Evolutionary conservation across 306 rosid genomes (phyloP).

Genomic region (Cicer pinnatifidum): DNA sequence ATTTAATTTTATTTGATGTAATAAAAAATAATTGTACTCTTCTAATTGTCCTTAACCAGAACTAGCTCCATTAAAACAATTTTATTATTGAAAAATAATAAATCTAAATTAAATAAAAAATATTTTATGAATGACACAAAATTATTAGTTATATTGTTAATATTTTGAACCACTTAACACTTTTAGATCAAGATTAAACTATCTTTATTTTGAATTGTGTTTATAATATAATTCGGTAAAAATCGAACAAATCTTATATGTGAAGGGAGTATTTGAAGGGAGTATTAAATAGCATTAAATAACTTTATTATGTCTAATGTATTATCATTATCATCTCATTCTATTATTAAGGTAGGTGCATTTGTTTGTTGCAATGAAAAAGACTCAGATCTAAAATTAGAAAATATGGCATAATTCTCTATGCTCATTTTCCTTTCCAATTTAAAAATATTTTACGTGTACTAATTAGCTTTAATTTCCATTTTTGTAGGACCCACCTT

Average conservation of each 20-base stretch:
- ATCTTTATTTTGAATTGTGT: too few species aligned
- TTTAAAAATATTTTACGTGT: background rate
- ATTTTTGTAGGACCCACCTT: background rate
- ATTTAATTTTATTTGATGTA: background rate
- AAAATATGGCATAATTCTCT: background rate
- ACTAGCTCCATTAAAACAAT: background rate
- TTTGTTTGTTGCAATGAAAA: conserved; percentile 23
- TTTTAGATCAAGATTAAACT: too few species aligned
- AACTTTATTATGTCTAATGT: background rate
- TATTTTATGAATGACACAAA: too few species aligned
- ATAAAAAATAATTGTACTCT: background rate
- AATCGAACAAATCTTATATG: too few species aligned
- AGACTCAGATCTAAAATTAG: background rate
- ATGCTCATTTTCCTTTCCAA: background rate
- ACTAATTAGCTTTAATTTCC: background rate
- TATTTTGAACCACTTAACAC: background rate
- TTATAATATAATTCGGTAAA: too few species aligned
- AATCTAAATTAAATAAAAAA: background rate
- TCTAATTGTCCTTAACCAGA: background rate
- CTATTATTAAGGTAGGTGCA: background rate
- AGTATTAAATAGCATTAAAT: too few species aligned
- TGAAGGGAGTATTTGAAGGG: too few species aligned
- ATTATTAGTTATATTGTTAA: too few species aligned
- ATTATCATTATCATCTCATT: conserved; percentile 3
- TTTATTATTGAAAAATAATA: background rate